Evolutionary conservation across 805 yeast genomes (phyloP), one percentile per base, ranked within the genome.

Genomic region (Saccharomycopsis sp.): DNA sequence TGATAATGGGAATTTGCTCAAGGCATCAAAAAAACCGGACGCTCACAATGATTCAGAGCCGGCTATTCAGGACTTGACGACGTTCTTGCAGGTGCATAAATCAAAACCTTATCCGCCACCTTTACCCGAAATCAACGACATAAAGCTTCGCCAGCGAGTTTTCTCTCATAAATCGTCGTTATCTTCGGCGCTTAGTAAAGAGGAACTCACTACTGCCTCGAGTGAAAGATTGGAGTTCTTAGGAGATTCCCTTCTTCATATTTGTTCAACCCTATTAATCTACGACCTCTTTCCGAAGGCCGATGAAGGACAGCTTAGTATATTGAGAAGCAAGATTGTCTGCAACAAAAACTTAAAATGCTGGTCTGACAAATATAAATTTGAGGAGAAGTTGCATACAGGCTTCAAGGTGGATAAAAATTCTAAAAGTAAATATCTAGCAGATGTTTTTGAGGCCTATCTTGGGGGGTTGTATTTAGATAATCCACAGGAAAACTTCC

Each of bases 361-460:
- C 63, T 87, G 93, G 80, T 78, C 97, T 0, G 72, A 78, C 25
- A 67, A 77, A 7, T 93, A 93, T 70, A 85, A 84, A 0, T 79
- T 91, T 59, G 85, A 83, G 63, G 76, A 80, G 59, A 74, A 74
- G 56, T 71, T 89, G 62, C 76, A 78, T 58, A 75, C 78, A 56
- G 77, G 79, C 63, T 17, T 29, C 47, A 14, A 29, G 5, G 75
- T 78, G 38, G 82, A 80, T 58, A 80, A 74, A 35, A 69, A 70
- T 2, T 66, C 75, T 14, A 75, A 78, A 56, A 69, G 72, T 29
- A 94, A 94, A 68, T 74, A 87, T 2, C 80, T 79, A 66, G 97
- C 98, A 0, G 99, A 93, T 75, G 83, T 87, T 0, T 89, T 93
- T 68, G 99, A 94, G 72, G 97, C 98, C 0, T 93, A 93, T 64